Conservation (phyloP, 169 alveolate genomes). For the Toxoplasma gondii region DNA sequence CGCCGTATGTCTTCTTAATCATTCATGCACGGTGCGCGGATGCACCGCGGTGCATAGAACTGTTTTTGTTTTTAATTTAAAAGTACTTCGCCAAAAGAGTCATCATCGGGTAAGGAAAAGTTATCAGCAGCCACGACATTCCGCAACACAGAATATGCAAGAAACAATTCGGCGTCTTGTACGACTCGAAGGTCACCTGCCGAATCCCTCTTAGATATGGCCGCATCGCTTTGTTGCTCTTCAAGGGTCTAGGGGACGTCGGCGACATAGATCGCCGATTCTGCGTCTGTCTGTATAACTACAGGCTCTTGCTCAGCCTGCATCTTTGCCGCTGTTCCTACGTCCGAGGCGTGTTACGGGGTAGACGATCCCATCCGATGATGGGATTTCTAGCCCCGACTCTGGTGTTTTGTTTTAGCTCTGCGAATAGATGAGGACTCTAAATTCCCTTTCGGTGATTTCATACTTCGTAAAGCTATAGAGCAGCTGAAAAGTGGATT, state of each 20-base stretch:
- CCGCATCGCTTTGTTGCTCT: not conserved
- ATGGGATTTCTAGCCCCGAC: not conserved
- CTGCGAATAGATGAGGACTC: not conserved
- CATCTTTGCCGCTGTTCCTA: not conserved
- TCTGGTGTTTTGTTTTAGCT: not conserved
- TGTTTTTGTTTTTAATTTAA: too few species aligned
- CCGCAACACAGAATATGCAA: too few species aligned
- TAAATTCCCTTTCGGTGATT: not conserved
- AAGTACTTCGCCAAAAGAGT: too few species aligned
- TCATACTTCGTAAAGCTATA: too few species aligned
- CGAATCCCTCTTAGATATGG: not conserved
- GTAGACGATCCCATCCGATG: not conserved
- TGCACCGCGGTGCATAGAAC: too few species aligned
- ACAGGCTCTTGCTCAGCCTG: not conserved
- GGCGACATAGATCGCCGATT: not conserved
- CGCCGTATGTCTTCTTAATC: too few species aligned
- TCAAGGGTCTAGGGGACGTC: not conserved
- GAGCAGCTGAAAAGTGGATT: not conserved
- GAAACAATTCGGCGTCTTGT: not conserved
- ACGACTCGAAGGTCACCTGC: not conserved
- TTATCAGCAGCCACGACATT: too few species aligned
- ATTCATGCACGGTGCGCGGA: too few species aligned
- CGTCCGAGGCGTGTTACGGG: not conserved
- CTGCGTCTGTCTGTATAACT: not conserved
- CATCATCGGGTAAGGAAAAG: too few species aligned